A percentile compares a stretch with the other conserved stretches of the same genome.
Evolutionary conservation across 2,329 filamentous ascomycete species (phyloP).

Genomic region (Hypoxylon sp.): DNA sequence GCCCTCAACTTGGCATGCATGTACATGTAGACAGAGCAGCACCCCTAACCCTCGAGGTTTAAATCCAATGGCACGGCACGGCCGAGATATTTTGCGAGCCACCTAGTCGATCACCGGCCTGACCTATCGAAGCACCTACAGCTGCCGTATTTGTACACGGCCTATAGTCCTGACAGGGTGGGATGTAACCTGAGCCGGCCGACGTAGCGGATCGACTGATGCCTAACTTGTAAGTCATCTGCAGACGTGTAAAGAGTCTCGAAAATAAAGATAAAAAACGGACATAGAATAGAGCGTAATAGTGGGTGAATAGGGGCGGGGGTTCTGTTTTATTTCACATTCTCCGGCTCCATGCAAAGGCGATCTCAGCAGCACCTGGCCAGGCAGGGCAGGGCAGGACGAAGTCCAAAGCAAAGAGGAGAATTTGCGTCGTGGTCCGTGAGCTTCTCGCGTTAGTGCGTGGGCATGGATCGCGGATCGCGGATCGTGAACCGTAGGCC

Average conservation of each 20-base stretch:
- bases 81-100: constrained; percentile 17
- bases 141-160: neutral
- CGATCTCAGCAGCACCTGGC: too few relatives aligned
- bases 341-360: too few relatives aligned
- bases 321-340: too few relatives aligned
- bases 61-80: constrained; percentile 37
- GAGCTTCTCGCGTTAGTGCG: neutral
- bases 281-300: constrained; percentile 11
- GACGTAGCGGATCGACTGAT: constrained; percentile 13
- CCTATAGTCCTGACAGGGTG: constrained; percentile 2
- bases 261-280: too few relatives aligned
- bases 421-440: neutral
- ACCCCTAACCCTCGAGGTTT: constrained; percentile 27
- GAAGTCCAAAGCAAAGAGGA: neutral
- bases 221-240: constrained; percentile 24
- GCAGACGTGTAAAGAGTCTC: constrained; percentile 24
- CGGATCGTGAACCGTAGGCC: neutral
- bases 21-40: too few relatives aligned
- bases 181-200: constrained; percentile 23
- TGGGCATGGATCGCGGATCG: neutral
- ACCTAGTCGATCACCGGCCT: constrained; percentile 2
- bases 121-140: neutral
- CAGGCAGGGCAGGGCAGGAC: constrained; percentile 8
- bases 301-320: constrained; percentile 16
- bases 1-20: constrained; percentile 1